A percentile compares a stretch with the other conserved stretches of the same genome.
These are phyloP conservation scores for Pharnaceum exiguum DNA, from an alignment of 148 eudicot species.

Conservation along the genomic window DNA sequence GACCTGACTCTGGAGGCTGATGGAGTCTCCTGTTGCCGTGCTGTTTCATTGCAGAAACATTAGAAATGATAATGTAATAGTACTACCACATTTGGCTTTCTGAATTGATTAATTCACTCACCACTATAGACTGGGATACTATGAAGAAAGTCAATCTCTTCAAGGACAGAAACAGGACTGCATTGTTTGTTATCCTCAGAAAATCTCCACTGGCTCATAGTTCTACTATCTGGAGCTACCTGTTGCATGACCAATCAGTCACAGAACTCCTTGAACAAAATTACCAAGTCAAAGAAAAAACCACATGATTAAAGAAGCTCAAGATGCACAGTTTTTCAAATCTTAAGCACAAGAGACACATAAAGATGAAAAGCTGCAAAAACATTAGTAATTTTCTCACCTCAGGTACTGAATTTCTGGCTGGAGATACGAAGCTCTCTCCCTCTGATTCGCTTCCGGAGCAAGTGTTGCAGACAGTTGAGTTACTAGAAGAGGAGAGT, in stretches of 20 bases:
- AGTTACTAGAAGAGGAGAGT: slow-evolving; percentile 27
- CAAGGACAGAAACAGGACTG: slow-evolving; percentile 69
- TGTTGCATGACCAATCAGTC: slow-evolving; percentile 28
- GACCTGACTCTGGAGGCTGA: slow-evolving; percentile 4
- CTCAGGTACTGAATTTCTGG: neutral
- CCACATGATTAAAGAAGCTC: no score
- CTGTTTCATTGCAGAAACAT: slow-evolving; percentile 3
- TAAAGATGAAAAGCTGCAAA: no score
- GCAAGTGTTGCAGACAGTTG: slow-evolving; percentile 29
- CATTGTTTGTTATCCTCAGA: slow-evolving; percentile 43
- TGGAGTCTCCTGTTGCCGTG: slow-evolving; percentile 1
- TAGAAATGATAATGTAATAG: neutral
- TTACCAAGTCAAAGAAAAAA: neutral
- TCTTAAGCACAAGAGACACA: no score
- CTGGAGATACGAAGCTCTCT: slow-evolving; percentile 8
- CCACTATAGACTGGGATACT: slow-evolving; percentile 30
- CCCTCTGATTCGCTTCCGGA: slow-evolving; percentile 32
- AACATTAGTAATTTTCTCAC: neutral
- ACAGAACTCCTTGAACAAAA: neutral
- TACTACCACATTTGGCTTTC: no score
- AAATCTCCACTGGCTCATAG: slow-evolving; percentile 26
- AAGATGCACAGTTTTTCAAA: neutral
- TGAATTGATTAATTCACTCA: no score
- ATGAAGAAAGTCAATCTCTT: slow-evolving; percentile 33
- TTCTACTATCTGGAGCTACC: slow-evolving; percentile 32